Conservation (phyloP, 208 protist species). For the Endotrypanum monterogeii region DNA sequence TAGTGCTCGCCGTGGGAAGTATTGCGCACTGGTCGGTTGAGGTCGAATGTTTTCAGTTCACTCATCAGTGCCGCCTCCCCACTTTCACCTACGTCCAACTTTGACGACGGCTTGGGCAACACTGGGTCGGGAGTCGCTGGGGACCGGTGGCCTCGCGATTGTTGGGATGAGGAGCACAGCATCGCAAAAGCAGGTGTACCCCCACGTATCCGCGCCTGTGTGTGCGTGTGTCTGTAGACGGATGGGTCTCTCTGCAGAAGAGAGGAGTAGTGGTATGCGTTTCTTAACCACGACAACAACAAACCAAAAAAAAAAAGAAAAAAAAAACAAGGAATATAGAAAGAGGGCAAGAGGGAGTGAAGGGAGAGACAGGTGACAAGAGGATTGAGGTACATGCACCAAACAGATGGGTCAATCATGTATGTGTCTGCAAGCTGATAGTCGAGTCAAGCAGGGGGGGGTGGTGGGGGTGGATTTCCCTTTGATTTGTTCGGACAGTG, state of each 20-base stretch:
- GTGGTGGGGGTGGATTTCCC: neutral
- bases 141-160: neutral
- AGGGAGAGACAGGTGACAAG: no score
- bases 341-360: no score
- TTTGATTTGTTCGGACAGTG: no score
- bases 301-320: neutral
- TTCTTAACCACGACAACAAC: no score
- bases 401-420: no score
- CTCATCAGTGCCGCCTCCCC: neutral
- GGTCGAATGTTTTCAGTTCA: neutral
- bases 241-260: neutral
- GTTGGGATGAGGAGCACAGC: slow-evolving; percentile 1
- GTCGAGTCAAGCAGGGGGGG: no score
- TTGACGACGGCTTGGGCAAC: neutral
- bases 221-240: neutral
- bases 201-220: no score
- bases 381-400: no score
- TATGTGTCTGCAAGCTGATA: no score
- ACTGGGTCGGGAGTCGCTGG: neutral
- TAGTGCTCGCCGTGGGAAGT: neutral
- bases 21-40: neutral
- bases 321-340: neutral
- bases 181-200: neutral
- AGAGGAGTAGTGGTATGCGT: neutral
- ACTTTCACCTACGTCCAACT: neutral